Base-by-base conservation (phyloP, 768 basidiomycete genomes). In the Trametes gibbosa region DNA sequence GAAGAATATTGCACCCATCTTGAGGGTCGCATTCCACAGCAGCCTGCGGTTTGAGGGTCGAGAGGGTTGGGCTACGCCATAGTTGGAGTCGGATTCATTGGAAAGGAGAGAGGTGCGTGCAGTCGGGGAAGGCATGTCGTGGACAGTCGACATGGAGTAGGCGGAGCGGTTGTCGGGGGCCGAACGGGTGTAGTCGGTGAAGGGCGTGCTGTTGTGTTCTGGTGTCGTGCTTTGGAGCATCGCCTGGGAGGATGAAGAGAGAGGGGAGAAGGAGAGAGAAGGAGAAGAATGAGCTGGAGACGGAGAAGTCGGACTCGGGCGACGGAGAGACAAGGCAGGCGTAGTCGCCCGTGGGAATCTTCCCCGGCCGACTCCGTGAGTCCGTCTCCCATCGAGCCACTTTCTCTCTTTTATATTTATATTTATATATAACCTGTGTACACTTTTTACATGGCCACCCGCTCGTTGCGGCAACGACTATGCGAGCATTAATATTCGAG, bases 1-100 rank as follows among this genome's bases (percentile, higher is more conserved):
- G 51, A 85, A 47, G 70, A 97, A 95, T 53, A 98, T 79, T 29
- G 80, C 74, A 16, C 85, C 85, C 81, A 95, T 91, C 77, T 94
- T 94, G 62, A 95, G 72, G 0, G 88, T 86, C 0, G 95, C 92
- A 68, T 84, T 82, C 73, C 95, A 75, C 64, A 97, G 80, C 41
- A 93, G 79, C 41, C 78, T 80, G 27, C 82, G 73, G 0, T 83
- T 73, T 32, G 82, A 83, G 8, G 67, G 69, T 21, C 59, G 63
- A 8, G 66, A 63, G 56, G 78, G 67, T 2, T 39, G 19, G 8
- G 80, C 75, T 14, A 84, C 66, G 53, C 86, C 86, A 75, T 89
- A 88, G 42, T 40, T 43, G 3, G 56, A 25, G 21, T 62, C 58
- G 32, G 65, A 53, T 17, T 53, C 46, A 21, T 53, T 42, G 34